phyloP scores from a whole-genome alignment of 2,329 filamentous ascomycete genomes.

The Bipolaris zeicola region DNA sequence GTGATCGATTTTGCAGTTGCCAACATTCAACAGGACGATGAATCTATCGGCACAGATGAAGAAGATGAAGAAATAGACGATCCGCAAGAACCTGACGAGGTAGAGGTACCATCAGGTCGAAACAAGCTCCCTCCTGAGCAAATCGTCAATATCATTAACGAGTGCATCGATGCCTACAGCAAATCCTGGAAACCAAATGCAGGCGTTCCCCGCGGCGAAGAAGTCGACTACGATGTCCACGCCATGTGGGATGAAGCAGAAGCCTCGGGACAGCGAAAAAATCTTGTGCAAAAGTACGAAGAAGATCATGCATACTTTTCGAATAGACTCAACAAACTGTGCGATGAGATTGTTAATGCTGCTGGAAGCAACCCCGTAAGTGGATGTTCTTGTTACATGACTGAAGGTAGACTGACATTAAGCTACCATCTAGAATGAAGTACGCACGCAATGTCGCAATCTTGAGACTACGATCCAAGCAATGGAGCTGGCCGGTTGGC shows the following conservation, averaged over 20 bases:
- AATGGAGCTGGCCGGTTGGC: conserved; percentile 59
- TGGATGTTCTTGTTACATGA: not conserved
- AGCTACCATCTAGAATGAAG: conserved; percentile 41
- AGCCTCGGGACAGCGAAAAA: conserved; percentile 13
- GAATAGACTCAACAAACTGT: conserved; percentile 24
- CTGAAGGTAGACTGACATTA: not conserved
- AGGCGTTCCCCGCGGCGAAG: conserved; percentile 6
- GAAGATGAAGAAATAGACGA: conserved; percentile 6
- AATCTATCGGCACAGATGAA: conserved; percentile 14
- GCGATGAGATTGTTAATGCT: conserved; percentile 22
- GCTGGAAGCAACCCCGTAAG: conserved; percentile 57
- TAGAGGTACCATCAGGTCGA: not conserved
- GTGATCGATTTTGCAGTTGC: conserved; percentile 9
- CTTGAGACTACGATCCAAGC: conserved; percentile 71
- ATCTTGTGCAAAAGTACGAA: conserved; percentile 20
- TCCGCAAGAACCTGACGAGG: conserved; percentile 2
- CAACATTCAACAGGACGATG: conserved; percentile 14
- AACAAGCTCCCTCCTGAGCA: conserved; percentile 22
- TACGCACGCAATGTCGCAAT: conserved; percentile 62
- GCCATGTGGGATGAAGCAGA: conserved; percentile 32
- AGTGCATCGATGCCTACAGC: conserved; percentile 27
- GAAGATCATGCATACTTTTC: conserved; percentile 22
- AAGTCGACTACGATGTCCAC: conserved; percentile 21
- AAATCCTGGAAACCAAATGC: conserved; percentile 29
- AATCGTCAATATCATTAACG: conserved; percentile 35